Percentiles rank a stretch among this genome's conserved stretches.
These are phyloP conservation scores for Trichoderma afroharzianum DNA, from an alignment of 2,329 filamentous ascomycete genomes.

Conservation along the genomic window DNA sequence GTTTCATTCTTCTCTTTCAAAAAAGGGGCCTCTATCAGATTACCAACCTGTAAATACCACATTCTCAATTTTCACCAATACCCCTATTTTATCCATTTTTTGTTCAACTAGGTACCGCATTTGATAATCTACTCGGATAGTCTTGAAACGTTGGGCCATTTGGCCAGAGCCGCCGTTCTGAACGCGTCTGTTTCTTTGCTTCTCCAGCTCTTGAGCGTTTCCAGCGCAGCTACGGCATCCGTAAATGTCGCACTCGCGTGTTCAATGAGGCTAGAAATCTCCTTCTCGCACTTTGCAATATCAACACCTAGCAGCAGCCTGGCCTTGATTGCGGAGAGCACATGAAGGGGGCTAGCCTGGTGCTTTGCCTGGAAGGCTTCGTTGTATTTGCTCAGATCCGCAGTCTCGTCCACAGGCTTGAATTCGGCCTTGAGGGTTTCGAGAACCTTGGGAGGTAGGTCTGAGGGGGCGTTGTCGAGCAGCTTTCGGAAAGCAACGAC, in stretches of 20 bases:
- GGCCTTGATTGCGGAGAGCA: conserved; percentile 60
- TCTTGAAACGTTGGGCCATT: conserved; percentile 49
- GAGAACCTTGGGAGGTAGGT: conserved; percentile 59
- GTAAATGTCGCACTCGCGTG: conserved; percentile 48
- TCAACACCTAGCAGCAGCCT: conserved; percentile 58
- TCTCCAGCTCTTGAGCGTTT: conserved; percentile 46
- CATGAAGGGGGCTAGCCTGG: conserved; percentile 57
- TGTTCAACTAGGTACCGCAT: not conserved
- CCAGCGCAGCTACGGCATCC: conserved; percentile 49
- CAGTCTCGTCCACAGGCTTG: conserved; percentile 53
- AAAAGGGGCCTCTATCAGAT: not conserved
- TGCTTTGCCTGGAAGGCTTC: conserved; percentile 61
- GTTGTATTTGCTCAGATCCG: conserved; percentile 62
- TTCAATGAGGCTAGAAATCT: conserved; percentile 57
- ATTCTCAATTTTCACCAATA: not conserved
- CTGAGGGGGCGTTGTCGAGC: conserved; percentile 54
- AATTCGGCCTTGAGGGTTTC: conserved; percentile 70
- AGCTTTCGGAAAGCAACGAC: conserved; percentile 64
- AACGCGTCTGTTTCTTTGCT: conserved; percentile 47
- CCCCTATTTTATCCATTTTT: not conserved
- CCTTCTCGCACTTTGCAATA: conserved; percentile 55
- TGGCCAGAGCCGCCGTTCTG: conserved; percentile 45
- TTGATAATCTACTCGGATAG: conserved; percentile 31
- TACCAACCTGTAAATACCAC: not conserved
- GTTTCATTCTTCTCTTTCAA: not conserved